These are phyloP conservation scores for Adansonia digitata DNA, from an alignment of 345 rosid genomes.

Conservation along the genomic window DNA sequence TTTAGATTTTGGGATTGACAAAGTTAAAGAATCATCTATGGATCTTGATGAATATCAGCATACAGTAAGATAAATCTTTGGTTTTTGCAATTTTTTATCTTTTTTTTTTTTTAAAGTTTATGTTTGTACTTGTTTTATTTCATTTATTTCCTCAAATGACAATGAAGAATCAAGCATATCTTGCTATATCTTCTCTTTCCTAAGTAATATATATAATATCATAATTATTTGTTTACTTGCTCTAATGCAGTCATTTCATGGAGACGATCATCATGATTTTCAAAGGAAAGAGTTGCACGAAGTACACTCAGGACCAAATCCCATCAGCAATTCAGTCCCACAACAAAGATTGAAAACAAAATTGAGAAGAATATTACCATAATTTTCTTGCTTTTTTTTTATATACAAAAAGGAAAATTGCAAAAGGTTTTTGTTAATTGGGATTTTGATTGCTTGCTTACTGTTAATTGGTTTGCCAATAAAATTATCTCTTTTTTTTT, in stretches of 20 bases:
- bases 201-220: too few species aligned
- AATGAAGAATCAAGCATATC: neutral
- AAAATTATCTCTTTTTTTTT: too few species aligned
- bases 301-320: constrained; percentile 16
- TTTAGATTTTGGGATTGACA: neutral
- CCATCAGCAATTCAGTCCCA: constrained; percentile 14
- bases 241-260: neutral
- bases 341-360: neutral
- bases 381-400: neutral
- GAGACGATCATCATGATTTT: neutral
- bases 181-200: too few species aligned
- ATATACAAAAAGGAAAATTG: neutral
- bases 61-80: neutral
- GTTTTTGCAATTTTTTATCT: too few species aligned
- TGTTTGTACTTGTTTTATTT: too few species aligned
- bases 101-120: neutral
- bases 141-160: too few species aligned
- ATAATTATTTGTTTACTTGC: neutral
- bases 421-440: neutral
- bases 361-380: constrained; percentile 6
- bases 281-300: constrained; percentile 13
- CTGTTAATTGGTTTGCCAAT: neutral
- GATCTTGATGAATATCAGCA: neutral
- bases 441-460: neutral
- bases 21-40: neutral